Evolutionary conservation across 2,329 filamentous ascomycete genomes (phyloP), one percentile per base, ranked within the genome.

Genomic region (Fusarium tanahbumbuense): DNA sequence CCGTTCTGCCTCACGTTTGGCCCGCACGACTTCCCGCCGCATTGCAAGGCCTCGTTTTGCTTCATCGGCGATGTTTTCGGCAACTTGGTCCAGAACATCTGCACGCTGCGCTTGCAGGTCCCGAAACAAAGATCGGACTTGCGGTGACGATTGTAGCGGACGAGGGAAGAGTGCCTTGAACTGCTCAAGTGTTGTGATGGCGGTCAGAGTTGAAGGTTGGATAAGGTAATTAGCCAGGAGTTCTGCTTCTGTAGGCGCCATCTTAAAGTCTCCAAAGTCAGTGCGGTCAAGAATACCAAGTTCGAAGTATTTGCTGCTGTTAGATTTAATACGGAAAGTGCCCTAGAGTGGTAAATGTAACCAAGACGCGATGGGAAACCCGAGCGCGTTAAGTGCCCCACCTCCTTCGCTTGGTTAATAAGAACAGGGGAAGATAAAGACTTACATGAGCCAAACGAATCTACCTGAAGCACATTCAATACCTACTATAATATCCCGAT

Each of bases 201-300:
- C 87, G 44, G 92, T 90, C 40, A 97, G 84, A 28, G 91, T 86
- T 10, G 93, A 90, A 15, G 93, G 92, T 30, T 91, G 85, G 37
- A 97, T 87, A 62, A 97, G 88, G 78, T 95, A 97, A 79, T 91
- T 91, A 75, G 86, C 85, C 54, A 97, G 87, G 70, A 97, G 92
- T 28, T 89, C 87, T 59, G 88, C 84, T 82, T 97, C 94, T 46
- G 89, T 91, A 11, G 91, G 90, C 6, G 92, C 83, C 91, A 94
- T 93, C 64, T 68, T 83, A 56, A 40, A 4, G 13, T 16, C 16
- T 13, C 12, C 9, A 8, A 27, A 27, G 6, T 15, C n/a, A 16
- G 13, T 8, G 15, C 12, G 15, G 30, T 23, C 8, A 16, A 16
- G 7, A 9, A 4, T 23, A 13, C 11, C n/a, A 8, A 13, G n/a